These are phyloP conservation scores for Hypomontagnella monticulosa DNA, from an alignment of 495 filamentous ascomycete species.

Conservation along the genomic window DNA sequence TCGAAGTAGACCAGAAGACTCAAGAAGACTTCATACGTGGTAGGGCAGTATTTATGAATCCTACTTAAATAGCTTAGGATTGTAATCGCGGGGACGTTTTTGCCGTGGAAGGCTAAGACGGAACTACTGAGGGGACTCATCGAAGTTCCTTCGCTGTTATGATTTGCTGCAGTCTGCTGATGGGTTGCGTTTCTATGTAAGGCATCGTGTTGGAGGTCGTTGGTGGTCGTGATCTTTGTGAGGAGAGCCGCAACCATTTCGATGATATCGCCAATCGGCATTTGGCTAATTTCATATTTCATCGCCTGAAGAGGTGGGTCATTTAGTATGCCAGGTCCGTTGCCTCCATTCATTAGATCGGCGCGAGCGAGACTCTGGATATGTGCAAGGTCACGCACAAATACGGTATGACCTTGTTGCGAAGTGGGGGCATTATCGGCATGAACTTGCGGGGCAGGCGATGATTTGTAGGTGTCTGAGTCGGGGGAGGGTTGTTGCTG, in stretches of 20 bases:
- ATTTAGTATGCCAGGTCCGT: constrained; percentile 58
- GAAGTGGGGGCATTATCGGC: constrained; percentile 37
- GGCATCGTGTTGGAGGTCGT: constrained; percentile 89
- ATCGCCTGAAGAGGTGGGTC: constrained; percentile 60
- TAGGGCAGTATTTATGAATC: constrained; percentile 99
- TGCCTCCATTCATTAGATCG: constrained; percentile 65
- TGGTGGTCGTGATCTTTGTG: constrained; percentile 97
- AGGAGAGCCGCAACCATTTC: constrained; percentile 99
- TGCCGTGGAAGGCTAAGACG: constrained; percentile 98
- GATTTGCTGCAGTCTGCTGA: constrained; percentile 55
- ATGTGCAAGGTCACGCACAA: constrained; percentile 84
- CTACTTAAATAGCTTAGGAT: constrained; percentile 95
- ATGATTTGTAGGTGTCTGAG: constrained; percentile 51
- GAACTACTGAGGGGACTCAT: constrained; percentile 85
- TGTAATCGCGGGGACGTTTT: constrained; percentile 97
- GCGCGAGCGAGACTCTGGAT: constrained; percentile 89
- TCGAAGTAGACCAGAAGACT: constrained; percentile 98
- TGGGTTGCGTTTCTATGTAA: constrained; percentile 59
- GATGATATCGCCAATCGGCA: constrained; percentile 98
- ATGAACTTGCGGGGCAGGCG: constrained; percentile 35
- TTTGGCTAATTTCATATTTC: constrained; percentile 95
- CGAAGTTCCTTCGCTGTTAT: constrained; percentile 67
- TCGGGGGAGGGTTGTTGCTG: constrained; percentile 69
- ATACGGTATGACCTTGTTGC: constrained; percentile 64
- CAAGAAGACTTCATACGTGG: constrained; percentile 97